Percentiles rank a stretch among this genome's conserved stretches.
Conservation (phyloP, 345 rosid species). For the Noccaea caerulescens region DNA sequence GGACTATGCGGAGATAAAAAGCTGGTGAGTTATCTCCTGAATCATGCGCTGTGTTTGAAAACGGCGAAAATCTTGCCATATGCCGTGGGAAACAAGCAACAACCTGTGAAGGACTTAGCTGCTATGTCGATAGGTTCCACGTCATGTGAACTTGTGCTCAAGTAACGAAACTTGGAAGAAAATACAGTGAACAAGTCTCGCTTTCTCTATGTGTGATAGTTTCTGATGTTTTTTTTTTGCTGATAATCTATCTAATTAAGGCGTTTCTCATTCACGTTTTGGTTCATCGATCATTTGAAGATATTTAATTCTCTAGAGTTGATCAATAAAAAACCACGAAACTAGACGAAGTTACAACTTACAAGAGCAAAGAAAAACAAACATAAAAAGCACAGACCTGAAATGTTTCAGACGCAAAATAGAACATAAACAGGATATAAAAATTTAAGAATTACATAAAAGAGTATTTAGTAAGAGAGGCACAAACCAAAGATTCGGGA, state of each 20-base stretch:
- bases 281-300: background rate
- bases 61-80: background rate
- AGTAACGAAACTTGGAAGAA: background rate
- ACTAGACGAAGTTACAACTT: constrained; percentile 38
- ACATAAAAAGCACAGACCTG: background rate
- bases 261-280: no score
- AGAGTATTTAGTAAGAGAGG: constrained; percentile 20
- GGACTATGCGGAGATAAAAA: background rate
- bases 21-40: background rate
- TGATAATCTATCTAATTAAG: no score
- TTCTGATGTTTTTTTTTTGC: no score
- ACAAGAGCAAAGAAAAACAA: constrained; percentile 15
- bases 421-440: constrained; percentile 28
- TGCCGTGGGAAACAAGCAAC: background rate
- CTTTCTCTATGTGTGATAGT: background rate
- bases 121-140: background rate
- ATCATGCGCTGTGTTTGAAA: constrained; percentile 15
- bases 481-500: constrained; percentile 19
- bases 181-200: background rate
- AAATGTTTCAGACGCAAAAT: constrained; percentile 26
- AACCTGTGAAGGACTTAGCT: background rate
- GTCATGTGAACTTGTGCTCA: constrained; percentile 1
- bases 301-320: background rate
- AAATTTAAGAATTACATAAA: constrained; percentile 35
- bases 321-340: background rate